Conservation (phyloP, 805 yeast genomes). For the Candida coquimbonensis region DNA sequence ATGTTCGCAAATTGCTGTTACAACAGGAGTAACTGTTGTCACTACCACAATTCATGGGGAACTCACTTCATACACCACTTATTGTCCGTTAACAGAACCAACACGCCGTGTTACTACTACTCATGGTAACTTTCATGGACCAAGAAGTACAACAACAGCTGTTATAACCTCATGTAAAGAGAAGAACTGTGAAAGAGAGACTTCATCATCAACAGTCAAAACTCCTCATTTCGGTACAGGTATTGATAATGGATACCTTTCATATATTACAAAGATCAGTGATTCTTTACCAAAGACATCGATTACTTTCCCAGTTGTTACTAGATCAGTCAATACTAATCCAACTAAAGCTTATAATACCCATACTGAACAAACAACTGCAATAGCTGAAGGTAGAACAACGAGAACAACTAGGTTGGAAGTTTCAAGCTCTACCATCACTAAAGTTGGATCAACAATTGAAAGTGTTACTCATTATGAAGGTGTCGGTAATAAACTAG, state of each 20-base stretch:
- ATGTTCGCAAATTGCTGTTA: not conserved
- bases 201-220: too few species aligned
- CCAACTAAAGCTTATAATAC: not conserved
- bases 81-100: not conserved
- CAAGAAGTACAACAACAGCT: not conserved
- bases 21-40: not conserved
- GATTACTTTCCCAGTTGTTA: not conserved
- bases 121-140: not conserved
- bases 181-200: too few species aligned
- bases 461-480: too few species aligned
- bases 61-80: not conserved
- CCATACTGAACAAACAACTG: too few species aligned
- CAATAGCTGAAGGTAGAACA: too few species aligned
- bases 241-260: not conserved
- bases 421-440: too few species aligned
- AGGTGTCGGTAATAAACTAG: too few species aligned
- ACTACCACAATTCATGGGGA: not conserved
- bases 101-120: too few species aligned
- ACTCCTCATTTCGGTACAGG: not conserved
- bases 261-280: not conserved
- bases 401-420: too few species aligned
- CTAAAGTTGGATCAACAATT: too few species aligned
- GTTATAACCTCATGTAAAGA: too few species aligned
- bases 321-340: not conserved
- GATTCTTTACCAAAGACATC: not conserved